A percentile compares a stretch with the other conserved stretches of the same genome.
Conservation (phyloP, 2,329 filamentous ascomycete genomes). For the Fusarium staphyleae region DNA sequence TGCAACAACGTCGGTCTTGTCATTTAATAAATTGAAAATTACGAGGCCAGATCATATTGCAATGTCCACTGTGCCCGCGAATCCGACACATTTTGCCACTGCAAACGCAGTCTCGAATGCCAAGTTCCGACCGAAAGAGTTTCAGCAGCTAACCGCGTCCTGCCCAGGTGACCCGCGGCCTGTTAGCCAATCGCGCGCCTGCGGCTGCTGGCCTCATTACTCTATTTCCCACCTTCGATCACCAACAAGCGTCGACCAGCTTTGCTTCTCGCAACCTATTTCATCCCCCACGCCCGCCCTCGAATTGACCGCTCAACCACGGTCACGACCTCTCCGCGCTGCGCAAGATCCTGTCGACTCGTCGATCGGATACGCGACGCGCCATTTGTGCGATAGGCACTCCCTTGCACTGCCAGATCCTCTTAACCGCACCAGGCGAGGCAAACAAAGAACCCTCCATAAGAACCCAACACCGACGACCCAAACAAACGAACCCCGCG, state of each 20-base stretch:
- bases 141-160: constrained; percentile 35
- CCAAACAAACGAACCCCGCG: constrained; percentile 13
- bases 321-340: constrained; percentile 12
- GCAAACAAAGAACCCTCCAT: constrained; percentile 15
- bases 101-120: constrained; percentile 4
- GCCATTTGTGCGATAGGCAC: constrained; percentile 17
- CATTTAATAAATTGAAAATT: not conserved
- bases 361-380: constrained; percentile 23
- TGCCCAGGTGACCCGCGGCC: constrained; percentile 26
- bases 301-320: constrained; percentile 34
- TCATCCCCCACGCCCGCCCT: constrained; percentile 26
- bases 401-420: constrained; percentile 19
- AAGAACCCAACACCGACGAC: constrained; percentile 7
- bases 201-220: constrained; percentile 33
- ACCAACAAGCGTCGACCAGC: constrained; percentile 30
- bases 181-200: constrained; percentile 35
- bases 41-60: not conserved
- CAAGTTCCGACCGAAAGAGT: constrained; percentile 10
- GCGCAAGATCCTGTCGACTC: constrained; percentile 18
- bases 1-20: not conserved
- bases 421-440: constrained; percentile 18
- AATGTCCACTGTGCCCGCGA: not conserved
- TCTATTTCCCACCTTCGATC: constrained; percentile 39
- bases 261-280: constrained; percentile 28
- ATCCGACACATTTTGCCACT: constrained; percentile 2